Base-by-base conservation (phyloP, 495 filamentous ascomycete genomes). In the Xylaria bambusicola region DNA sequence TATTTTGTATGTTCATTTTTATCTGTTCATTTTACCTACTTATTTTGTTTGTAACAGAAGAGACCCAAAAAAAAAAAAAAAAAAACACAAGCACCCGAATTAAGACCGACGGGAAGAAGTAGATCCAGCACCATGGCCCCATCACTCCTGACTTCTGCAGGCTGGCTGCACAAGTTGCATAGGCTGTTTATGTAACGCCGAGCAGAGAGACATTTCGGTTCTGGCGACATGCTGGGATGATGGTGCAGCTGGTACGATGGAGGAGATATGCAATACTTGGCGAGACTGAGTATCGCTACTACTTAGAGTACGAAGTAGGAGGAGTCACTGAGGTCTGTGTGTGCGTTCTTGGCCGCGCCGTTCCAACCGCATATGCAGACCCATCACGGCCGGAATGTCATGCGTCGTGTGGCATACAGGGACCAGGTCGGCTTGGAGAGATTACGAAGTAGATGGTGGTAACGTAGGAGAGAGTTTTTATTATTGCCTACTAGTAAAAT, bases 111-210 rank as follows among this genome's bases (percentile, higher is more conserved):
- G 35, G 56, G 56, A 38, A 5, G 29, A 10, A 33, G n/a, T 33
- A 10, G 31, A 6, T 58, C 46, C 23, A 47, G n/a, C 35, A 41
- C 29, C 29, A 33, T 5, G 29, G 5, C 29, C 29, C 29, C 29
- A 33, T 33, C 29, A 10, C 29, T 33, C 29, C 5, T 33, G 29
- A 33, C 29, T 10, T 10, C n/a, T n/a, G n/a, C n/a, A n/a, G n/a
- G n/a, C n/a, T n/a, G n/a, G n/a, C n/a, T n/a, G n/a, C n/a, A n/a
- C n/a, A 33, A 33, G 29, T 33, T 33, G 29, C 29, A n/a, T n/a
- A n/a, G n/a, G n/a, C n/a, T n/a, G n/a, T n/a, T 52, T 26, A 58
- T 52, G 56, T 51, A 59, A 59, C 56, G 20, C 31, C 35, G 31
- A 58, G 46, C 8, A 33, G 15, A 46, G n/a, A n/a, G n/a, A n/a